phyloP scores from a whole-genome alignment of 805 yeast genomes.

The Candida wancherniae region DNA sequence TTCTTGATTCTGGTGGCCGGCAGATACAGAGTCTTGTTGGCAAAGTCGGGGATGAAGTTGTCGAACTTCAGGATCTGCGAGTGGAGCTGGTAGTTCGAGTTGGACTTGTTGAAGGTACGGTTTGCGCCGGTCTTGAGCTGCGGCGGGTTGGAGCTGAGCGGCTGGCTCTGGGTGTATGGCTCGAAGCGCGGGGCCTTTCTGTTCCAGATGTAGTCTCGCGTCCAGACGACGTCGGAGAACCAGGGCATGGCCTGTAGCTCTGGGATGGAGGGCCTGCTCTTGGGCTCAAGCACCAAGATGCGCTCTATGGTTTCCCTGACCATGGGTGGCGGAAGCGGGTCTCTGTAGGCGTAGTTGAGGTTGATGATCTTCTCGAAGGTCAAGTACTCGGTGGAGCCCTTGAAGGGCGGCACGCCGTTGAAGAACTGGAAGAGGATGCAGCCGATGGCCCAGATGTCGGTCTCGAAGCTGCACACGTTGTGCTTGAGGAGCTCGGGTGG shows the following conservation, averaged over 20 bases:
- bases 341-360: slow-evolving; percentile 55
- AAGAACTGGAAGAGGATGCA: slow-evolving; percentile 82
- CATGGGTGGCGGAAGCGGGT: slow-evolving; percentile 26
- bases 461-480: slow-evolving; percentile 76
- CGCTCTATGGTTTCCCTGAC: slow-evolving; percentile 29
- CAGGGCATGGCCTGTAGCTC: slow-evolving; percentile 32
- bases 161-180: slow-evolving; percentile 14
- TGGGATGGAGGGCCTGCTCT: slow-evolving; percentile 26
- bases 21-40: slow-evolving; percentile 26
- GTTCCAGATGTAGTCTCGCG: slow-evolving; percentile 35
- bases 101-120: slow-evolving; percentile 34
- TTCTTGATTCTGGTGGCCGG: slow-evolving; percentile 34
- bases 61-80: slow-evolving; percentile 34
- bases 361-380: slow-evolving; percentile 86
- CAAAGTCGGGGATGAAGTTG: slow-evolving; percentile 29
- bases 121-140: slow-evolving; percentile 32
- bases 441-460: slow-evolving; percentile 94
- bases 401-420: slow-evolving; percentile 84
- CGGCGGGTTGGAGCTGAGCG: slow-evolving; percentile 14
- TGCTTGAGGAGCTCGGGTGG: slow-evolving; percentile 81
- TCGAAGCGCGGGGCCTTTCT: slow-evolving; percentile 26
- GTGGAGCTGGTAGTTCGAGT: slow-evolving; percentile 36
- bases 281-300: slow-evolving; percentile 31
- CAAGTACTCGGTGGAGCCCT: slow-evolving; percentile 77
- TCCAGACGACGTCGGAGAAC: slow-evolving; percentile 40